Percentiles rank a stretch among this genome's conserved stretches.
phyloP scores from a whole-genome alignment of 495 filamentous ascomycete species.

The Tuber magnatum region DNA sequence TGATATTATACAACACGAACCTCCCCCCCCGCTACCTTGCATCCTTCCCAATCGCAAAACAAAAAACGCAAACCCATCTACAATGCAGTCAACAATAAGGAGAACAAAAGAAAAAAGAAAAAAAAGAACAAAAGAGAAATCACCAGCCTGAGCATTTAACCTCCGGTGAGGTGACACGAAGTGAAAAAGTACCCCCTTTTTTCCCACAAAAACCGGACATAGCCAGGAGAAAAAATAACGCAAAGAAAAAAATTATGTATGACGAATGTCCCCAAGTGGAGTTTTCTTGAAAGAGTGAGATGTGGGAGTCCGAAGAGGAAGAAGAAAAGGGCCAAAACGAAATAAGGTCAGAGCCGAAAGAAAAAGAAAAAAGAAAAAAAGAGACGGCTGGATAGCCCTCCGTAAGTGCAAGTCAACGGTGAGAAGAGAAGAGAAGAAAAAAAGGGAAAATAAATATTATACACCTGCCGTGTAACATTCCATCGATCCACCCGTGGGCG shows the following conservation, averaged over 20 bases:
- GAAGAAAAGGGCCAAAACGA: slow-evolving; percentile 6
- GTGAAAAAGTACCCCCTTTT: not conserved
- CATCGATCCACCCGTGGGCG: not conserved
- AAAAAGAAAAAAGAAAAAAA: not conserved
- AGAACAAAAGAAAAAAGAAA: not conserved
- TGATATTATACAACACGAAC: not conserved
- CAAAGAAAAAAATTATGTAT: slow-evolving; percentile 13
- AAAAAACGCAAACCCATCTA: not conserved
- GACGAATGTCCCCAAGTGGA: not conserved
- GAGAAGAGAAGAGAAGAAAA: slow-evolving; percentile 8
- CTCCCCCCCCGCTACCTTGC: not conserved
- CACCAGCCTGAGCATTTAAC: not conserved
- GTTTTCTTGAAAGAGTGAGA: slow-evolving; percentile 3
- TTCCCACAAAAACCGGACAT: slow-evolving; percentile 7
- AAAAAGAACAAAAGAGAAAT: not conserved
- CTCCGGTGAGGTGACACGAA: not conserved
- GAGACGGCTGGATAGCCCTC: slow-evolving; percentile 12
- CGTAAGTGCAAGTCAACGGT: slow-evolving; percentile 8
- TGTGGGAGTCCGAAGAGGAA: slow-evolving; percentile 3
- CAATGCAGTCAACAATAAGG: not conserved
- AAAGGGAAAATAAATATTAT: slow-evolving; percentile 24
- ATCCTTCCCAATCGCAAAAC: not conserved
- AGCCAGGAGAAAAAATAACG: slow-evolving; percentile 15
- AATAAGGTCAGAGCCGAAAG: not conserved
- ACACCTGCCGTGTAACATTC: slow-evolving; percentile 7